Evolutionary conservation across 2,329 filamentous ascomycete genomes (phyloP), one percentile per base, ranked within the genome.

Genomic region (Colletotrichum scovillei): DNA sequence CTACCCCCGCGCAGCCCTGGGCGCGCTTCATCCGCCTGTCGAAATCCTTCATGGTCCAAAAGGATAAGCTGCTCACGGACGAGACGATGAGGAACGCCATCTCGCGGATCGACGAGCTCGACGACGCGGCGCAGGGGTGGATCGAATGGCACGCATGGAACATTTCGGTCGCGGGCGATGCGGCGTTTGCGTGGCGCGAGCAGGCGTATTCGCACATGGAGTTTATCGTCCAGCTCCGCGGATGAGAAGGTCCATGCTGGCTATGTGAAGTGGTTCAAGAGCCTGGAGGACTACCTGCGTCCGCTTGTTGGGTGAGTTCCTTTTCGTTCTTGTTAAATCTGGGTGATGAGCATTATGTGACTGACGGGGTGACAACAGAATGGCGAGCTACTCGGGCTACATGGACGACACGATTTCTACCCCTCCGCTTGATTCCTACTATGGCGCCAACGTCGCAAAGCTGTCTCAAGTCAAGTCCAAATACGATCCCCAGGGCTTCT

Each of bases 121-220:
- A 49, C 42, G 42, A 49, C 8, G 42, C 42, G 16, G 42, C 42
- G 16, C 42, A 49, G 42, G 42, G 42, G 6, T 49, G 42, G 42
- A 49, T 49, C 16, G 75, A 76, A 55, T 76, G 75, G 75, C 75
- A 76, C 24, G 69, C 67, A 1, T 70, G 67, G 67, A 70, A 70
- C 53, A 46, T 70, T 35, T 57, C 67, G 5, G 55, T 63, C n/a
- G n/a, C 70, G 35, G 67, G 70, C 32, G 16, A 67, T 32, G 49
- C 74, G 8, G 72, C 72, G 4, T 76, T 76, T 62, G 69, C 75
- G 19, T 76, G 72, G 74, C 63, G 70, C 22, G 67, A 74, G 16
- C 24, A 73, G 55, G 75, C 74, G 14, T 69, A 64, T 42, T 73
- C 69, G 1, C 74, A 75, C 58, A 58, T 76, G 14, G 63, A 76